Evolutionary conservation across 352 stramenopile species (phyloP).

Genomic region (Globisporangium uncinulatum): DNA sequence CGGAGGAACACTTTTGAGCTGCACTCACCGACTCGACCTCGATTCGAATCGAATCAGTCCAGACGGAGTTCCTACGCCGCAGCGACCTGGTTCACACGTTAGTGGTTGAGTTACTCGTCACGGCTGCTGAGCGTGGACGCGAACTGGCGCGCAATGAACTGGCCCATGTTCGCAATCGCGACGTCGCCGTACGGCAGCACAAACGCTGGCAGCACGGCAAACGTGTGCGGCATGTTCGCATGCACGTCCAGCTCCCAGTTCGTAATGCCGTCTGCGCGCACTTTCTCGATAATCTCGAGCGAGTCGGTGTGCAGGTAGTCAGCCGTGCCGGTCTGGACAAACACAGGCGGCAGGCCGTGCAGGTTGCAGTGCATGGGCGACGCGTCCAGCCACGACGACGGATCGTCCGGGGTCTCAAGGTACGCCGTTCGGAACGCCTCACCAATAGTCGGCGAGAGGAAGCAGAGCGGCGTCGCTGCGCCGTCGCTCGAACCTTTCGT

Average conservation of each 20-base stretch:
- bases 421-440: conserved; percentile 19
- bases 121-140: conserved; percentile 18
- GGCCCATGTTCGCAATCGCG: conserved; percentile 10
- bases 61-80: not conserved
- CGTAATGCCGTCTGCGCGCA: conserved; percentile 22
- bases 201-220: conserved; percentile 27
- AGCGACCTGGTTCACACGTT: not conserved
- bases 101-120: not conserved
- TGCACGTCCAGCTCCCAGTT: conserved; percentile 45
- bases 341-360: conserved; percentile 26
- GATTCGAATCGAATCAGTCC: too few species aligned
- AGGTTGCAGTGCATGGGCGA: conserved; percentile 42
- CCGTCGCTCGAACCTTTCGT: conserved; percentile 15
- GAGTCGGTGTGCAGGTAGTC: conserved; percentile 39
- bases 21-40: too few species aligned
- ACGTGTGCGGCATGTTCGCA: conserved; percentile 32
- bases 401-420: conserved; percentile 20
- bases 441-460: conserved; percentile 20
- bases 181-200: conserved; percentile 32
- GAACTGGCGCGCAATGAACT: conserved; percentile 23
- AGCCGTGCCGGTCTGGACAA: conserved; percentile 32
- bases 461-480: conserved; percentile 19
- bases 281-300: conserved; percentile 26
- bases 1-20: too few species aligned
- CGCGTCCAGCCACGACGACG: conserved; percentile 26